Base-by-base conservation (phyloP, 2,329 filamentous ascomycete species). In the Neurospora sp. region DNA sequence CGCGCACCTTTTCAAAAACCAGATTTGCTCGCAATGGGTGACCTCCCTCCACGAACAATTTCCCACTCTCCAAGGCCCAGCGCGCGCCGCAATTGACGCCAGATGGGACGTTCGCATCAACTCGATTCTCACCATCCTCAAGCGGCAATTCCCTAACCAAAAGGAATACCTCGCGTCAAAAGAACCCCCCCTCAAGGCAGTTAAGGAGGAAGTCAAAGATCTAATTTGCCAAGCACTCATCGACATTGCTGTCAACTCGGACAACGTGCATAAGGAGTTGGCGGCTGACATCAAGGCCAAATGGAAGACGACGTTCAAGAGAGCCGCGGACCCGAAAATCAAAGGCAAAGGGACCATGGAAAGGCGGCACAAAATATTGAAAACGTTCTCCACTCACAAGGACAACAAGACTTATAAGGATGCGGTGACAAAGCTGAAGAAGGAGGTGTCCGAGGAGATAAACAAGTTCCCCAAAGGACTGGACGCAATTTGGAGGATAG, bases 301-400 rank as follows among this genome's bases (percentile, higher is more conserved):
- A 40, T 73, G 68, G 68, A 33, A 70, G 38, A 13, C 10, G 1
- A 67, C 23, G 6, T 72, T 72, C 39, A 43, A 43, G 23, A 67
- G 23, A n/a, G 71, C 71, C 1, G 7, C 52, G 4, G 28, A 3
- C 13, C 3, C 52, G 3, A 62, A 62, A 3, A 15, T 33, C 2
- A 69, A 69, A 4, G 67, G 39, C 2, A 46, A 17, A 8, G 69
- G 67, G 15, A 46, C 1, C 33, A 40, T 17, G 66, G 7, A 39
- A 1, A 66, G 23, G 13, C 38, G 52, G 7, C 67, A 69, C 17
- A 33, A 19, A 4, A n/a, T 67, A 4, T 66, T 71, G 7, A 33
- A 46, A 28, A 15, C 38, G 17, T 42, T 42, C 40, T 42, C 40
- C 17, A 42, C 40, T 42, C 40, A 42, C 4, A 42, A 67, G 7